Conservation (phyloP, 495 filamentous ascomycete species). For the Penicillium egyptiacum region DNA sequence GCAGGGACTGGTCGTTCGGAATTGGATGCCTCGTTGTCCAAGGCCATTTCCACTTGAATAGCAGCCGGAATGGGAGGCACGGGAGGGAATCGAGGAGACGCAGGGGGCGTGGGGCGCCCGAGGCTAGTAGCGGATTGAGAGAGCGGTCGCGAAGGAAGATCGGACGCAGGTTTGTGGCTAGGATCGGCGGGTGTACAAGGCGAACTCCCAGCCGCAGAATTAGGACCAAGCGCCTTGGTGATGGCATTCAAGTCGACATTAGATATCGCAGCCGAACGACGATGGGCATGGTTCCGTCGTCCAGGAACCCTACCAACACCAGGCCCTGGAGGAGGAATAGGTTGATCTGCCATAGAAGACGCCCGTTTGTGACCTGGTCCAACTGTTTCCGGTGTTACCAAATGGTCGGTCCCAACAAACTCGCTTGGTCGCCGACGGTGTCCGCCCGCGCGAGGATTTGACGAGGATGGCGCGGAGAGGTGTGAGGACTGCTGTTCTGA, state of each 20-base stretch:
- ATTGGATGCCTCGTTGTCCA: slow-evolving; percentile 60
- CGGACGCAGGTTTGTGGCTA: slow-evolving; percentile 27
- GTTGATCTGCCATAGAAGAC: slow-evolving; percentile 45
- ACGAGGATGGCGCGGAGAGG: slow-evolving; percentile 30
- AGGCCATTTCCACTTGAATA: slow-evolving; percentile 37
- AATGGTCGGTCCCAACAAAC: slow-evolving; percentile 73
- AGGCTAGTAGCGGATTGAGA: slow-evolving; percentile 40
- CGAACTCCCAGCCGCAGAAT: slow-evolving; percentile 58
- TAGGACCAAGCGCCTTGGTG: slow-evolving; percentile 53
- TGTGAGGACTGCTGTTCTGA: slow-evolving; percentile 29
- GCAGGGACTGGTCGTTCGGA: slow-evolving; percentile 70
- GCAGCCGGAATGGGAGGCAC: slow-evolving; percentile 25
- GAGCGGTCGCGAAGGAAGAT: slow-evolving; percentile 35
- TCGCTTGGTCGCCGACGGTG: slow-evolving; percentile 77
- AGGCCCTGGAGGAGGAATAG: slow-evolving; percentile 41
- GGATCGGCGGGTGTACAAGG: slow-evolving; percentile 64
- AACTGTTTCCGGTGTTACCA: slow-evolving; percentile 54
- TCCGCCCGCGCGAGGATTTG: slow-evolving; percentile 45
- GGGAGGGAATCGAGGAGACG: slow-evolving; percentile 36
- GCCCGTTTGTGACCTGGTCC: slow-evolving; percentile 66
- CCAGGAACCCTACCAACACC: slow-evolving; percentile 49
- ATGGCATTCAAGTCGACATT: slow-evolving; percentile 76
- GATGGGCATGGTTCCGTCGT: slow-evolving; percentile 75
- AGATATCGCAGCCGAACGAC: slow-evolving; percentile 85
- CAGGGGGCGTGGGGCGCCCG: slow-evolving; percentile 35